Evolutionary conservation across 73 alveolate species (phyloP), one percentile per base, ranked within the genome.

Genomic region (Paramecium octaurelia): DNA sequence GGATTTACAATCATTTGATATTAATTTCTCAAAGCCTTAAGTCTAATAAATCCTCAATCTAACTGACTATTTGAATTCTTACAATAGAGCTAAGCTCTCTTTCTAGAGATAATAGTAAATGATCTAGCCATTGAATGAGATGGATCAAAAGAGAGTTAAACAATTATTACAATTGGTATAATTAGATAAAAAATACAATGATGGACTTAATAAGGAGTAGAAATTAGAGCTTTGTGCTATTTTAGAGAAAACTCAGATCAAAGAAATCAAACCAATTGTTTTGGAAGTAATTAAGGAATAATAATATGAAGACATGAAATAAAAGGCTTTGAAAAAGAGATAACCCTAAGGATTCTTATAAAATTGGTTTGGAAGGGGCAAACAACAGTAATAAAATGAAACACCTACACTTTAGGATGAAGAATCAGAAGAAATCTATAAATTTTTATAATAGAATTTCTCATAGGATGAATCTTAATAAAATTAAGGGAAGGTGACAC

Each of bases 281-380:
- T 10, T 38, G 4, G 9, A 8, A n/a, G 68, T 75, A 0, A 38
- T 75, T 75, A 75, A 75, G 18, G 60, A 75, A 16, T 42, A 38
- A 38, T 18, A 75, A 38, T 75, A 5, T 38, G 88, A 75, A 42
- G 88, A 75, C 2, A 75, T 75, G 88, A 75, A 38, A 36, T 8
- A 35, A 75, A 75, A 75, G 9, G 88, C 88, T 10, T 10, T 75
- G n/a, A 75, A 75, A 18, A 75, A 75, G 68, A 75, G 35, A 42
- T 24, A 75, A 38, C 60, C 58, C 0, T 35, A 75, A 75, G 88
- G 88, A 29, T 35, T 35, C 18, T 38, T 75, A 29, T 12, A 21
- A 11, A 42, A 42, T 35, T 42, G 58, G 60, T 75, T 75, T 75
- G 88, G 68, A 38, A 34, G 46, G 16, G 36, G 36, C 1, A 75